Evolutionary conservation across 2,329 filamentous ascomycete genomes (phyloP).

Genomic region (Huntiella omanensis): DNA sequence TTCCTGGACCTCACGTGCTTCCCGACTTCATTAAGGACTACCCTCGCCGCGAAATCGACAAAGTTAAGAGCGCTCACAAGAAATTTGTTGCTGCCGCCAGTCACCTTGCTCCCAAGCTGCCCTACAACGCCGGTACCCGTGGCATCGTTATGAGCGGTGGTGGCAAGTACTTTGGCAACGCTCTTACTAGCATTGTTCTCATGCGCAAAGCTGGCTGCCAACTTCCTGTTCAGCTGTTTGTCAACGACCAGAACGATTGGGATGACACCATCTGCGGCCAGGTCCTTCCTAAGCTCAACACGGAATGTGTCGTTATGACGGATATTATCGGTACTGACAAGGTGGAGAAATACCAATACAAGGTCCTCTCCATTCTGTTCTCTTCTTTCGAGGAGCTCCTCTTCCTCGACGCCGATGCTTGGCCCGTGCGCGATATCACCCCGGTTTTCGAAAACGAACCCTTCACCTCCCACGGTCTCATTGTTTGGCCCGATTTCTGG

Average conservation of each 20-base stretch:
- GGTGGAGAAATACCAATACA: conserved; percentile 32
- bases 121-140: conserved; percentile 17
- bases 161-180: conserved; percentile 27
- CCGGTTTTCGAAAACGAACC: conserved; percentile 30
- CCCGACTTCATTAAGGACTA: conserved; percentile 5
- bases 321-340: conserved; percentile 15
- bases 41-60: conserved; percentile 1
- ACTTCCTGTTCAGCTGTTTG: conserved; percentile 25
- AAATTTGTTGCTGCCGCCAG: conserved; percentile 1
- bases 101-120: conserved; percentile 17
- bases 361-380: conserved; percentile 36
- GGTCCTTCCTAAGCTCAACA: conserved; percentile 16
- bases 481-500: conserved; percentile 40
- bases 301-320: conserved; percentile 18
- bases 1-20: conserved; percentile 1
- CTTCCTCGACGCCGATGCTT: conserved; percentile 39
- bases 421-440: conserved; percentile 23
- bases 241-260: conserved; percentile 18
- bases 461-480: conserved; percentile 30
- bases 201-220: conserved; percentile 29
- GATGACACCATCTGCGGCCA: conserved; percentile 17
- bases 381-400: conserved; percentile 39
- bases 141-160: conserved; percentile 34
- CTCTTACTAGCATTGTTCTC: conserved; percentile 31
- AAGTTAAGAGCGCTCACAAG: conserved; percentile 5